Evolutionary conservation across 352 stramenopile species (phyloP), one percentile per base, ranked within the genome.

Genomic region (Phytopythium delawarense): DNA sequence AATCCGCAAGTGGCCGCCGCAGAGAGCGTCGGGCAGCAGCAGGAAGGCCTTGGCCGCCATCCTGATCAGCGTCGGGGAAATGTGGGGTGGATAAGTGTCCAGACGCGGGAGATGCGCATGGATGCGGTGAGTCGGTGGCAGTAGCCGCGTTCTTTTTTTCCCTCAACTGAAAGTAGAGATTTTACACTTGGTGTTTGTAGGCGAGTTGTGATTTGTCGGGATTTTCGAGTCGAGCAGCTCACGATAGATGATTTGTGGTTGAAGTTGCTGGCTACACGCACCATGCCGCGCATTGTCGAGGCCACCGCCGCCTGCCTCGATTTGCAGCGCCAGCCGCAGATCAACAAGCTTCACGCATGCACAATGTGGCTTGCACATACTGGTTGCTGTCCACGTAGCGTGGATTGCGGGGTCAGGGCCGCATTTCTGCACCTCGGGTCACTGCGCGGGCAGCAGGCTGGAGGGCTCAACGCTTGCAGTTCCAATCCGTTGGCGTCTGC

Each of bases 231-330:
- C 7, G 45, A 11, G 13, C 7, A 16, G 28, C 28, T 32, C 28
- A 32, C 28, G 28, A 54, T 13, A 37, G 8, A 57, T 57, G 51
- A 57, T 57, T 57, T 37, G 51, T 57, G 51, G 51, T 57, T 57
- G 51, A 57, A 57, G 51, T 45, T 57, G 30, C 20, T 13, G 16
- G 11, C 34, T 1, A 18, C 40, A 20, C 3, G 32, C 13, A n/a
- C 20, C 12, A 21, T 21, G 25, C 4, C 12, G 25, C 11, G 45
- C 18, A 54, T 21, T 51, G 45, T 51, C 45, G 42, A 25, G 20
- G n/a, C 7, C 42, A 25, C 42, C 42, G 35, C 35, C 35, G 8
- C 12, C 35, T 16, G 35, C 35, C 0, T 16, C 35, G 35, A 40
- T 15, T 16, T 11, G 35, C 35, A 40, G 35, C 8, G 35, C 28